Conservation (phyloP, 2,329 filamentous ascomycete genomes). For the Colletotrichum tabaci region DNA sequence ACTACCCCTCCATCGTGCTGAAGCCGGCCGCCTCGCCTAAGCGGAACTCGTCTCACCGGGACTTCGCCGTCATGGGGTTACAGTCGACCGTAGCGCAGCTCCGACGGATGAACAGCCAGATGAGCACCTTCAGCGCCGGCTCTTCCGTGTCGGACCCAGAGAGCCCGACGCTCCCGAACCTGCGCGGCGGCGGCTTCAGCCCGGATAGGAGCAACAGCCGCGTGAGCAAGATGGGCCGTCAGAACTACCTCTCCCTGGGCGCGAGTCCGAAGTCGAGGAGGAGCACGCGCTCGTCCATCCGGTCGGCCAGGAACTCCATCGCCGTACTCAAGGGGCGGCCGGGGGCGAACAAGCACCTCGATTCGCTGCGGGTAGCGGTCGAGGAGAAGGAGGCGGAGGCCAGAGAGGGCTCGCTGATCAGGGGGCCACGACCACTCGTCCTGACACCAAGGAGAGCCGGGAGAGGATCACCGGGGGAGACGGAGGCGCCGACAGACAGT, state of each 20-base stretch:
- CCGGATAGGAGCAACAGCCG: slow-evolving; percentile 52
- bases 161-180: slow-evolving; percentile 57
- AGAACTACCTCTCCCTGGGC: slow-evolving; percentile 59
- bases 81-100: slow-evolving; percentile 63
- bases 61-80: slow-evolving; percentile 33
- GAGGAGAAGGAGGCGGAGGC: slow-evolving; percentile 40
- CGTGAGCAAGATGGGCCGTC: slow-evolving; percentile 53
- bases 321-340: slow-evolving; percentile 26
- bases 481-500: slow-evolving; percentile 1
- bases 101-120: slow-evolving; percentile 70
- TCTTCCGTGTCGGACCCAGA: slow-evolving; percentile 54
- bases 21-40: slow-evolving; percentile 12
- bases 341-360: slow-evolving; percentile 8
- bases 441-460: slow-evolving; percentile 23
- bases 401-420: slow-evolving; percentile 7
- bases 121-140: slow-evolving; percentile 61
- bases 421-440: slow-evolving; percentile 18
- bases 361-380: background rate
- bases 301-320: slow-evolving; percentile 26
- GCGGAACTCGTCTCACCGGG: slow-evolving; percentile 20
- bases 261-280: slow-evolving; percentile 45
- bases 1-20: slow-evolving; percentile 26
- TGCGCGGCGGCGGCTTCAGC: slow-evolving; percentile 57
- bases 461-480: slow-evolving; percentile 21
- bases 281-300: slow-evolving; percentile 21